Evolutionary conservation across 1,284 basidiomycete genomes (phyloP).

Genomic region (Grifola frondosa): DNA sequence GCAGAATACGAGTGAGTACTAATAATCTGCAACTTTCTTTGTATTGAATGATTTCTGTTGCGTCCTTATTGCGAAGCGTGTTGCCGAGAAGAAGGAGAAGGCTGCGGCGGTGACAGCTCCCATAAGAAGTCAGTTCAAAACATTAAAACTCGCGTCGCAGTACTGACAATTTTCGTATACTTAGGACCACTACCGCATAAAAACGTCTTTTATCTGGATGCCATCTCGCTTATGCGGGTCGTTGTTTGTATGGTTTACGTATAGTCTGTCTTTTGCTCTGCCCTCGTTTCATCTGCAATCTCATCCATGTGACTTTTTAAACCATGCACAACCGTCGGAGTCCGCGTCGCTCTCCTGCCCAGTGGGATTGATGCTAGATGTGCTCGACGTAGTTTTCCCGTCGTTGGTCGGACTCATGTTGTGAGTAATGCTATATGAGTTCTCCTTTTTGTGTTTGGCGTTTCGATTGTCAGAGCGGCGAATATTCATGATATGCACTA

Average conservation of each 20-base stretch:
- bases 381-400: no score
- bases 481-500: no score
- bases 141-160: no score
- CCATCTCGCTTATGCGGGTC: slow-evolving; percentile 16
- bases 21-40: slow-evolving; percentile 1
- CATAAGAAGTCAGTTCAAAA: slow-evolving; percentile 55
- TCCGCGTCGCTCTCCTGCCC: no score
- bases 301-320: slow-evolving; percentile 22
- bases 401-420: no score
- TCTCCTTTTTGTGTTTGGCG: no score
- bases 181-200: slow-evolving; percentile 16
- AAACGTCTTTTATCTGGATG: slow-evolving; percentile 11
- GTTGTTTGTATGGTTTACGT: slow-evolving; percentile 23
- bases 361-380: no score
- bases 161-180: not conserved
- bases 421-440: no score
- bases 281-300: slow-evolving; percentile 17
- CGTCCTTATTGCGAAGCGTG: slow-evolving; percentile 83
- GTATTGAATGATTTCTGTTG: slow-evolving; percentile 35
- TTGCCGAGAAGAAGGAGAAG: slow-evolving; percentile 92
- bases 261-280: slow-evolving; percentile 22
- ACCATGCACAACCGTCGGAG: no score
- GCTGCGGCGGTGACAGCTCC: slow-evolving; percentile 76
- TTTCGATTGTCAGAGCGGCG: no score
- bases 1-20: slow-evolving; percentile 79